These are phyloP conservation scores for Phaeophleospora eucalypticola DNA, from an alignment of 2,329 filamentous ascomycete species.

Conservation along the genomic window DNA sequence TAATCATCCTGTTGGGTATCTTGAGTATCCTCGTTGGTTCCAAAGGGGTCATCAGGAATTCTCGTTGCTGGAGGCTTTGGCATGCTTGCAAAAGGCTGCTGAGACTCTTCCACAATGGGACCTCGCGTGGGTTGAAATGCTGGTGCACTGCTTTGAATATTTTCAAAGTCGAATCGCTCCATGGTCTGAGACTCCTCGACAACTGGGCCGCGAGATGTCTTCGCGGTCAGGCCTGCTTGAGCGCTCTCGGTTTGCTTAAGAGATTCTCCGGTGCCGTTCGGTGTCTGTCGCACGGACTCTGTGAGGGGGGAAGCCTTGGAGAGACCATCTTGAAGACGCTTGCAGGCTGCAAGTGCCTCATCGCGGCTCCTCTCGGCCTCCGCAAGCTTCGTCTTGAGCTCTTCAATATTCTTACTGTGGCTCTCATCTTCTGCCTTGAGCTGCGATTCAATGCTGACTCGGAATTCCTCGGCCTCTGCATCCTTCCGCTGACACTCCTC, in stretches of 20 bases:
- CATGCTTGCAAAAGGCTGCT: conserved; percentile 1
- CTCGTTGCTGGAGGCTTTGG: background rate
- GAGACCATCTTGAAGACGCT: conserved; percentile 9
- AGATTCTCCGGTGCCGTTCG: no score
- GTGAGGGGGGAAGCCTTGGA: background rate
- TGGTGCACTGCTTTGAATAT: background rate
- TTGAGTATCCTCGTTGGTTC: conserved; percentile 3
- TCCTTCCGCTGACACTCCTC: background rate
- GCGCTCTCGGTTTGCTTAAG: background rate
- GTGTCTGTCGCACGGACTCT: background rate
- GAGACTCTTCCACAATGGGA: conserved; percentile 17
- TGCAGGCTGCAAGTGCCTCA: background rate
- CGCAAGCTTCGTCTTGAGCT: background rate
- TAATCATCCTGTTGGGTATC: background rate
- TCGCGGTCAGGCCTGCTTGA: background rate
- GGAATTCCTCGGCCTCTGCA: background rate
- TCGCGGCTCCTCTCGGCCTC: background rate
- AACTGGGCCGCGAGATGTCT: background rate
- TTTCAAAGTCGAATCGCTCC: no score
- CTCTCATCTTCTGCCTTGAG: background rate
- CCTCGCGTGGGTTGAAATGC: background rate
- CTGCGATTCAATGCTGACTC: background rate
- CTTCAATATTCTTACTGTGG: background rate
- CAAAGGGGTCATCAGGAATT: background rate
- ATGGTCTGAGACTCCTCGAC: background rate